Evolutionary conservation across 164 flowering plant genomes (phyloP).

Genomic region (grape (Vitis vinifera)): DNA sequence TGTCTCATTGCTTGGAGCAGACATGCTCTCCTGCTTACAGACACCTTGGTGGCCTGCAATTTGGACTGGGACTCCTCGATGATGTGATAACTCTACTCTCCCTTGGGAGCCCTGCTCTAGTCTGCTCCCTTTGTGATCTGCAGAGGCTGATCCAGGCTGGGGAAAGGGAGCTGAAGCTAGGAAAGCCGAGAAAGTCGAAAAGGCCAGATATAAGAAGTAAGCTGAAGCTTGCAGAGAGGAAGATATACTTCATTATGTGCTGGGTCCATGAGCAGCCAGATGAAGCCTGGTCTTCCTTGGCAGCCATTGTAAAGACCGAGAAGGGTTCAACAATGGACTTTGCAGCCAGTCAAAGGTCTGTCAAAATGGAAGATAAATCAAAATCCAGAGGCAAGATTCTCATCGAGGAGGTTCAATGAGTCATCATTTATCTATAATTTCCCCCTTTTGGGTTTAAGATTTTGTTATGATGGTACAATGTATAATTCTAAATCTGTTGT

Average conservation of each 20-base stretch:
- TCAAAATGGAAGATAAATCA: conserved; percentile 8
- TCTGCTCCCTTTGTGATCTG: conserved; percentile 68
- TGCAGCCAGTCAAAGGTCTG: conserved; percentile 13
- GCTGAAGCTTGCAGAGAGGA: conserved; percentile 68
- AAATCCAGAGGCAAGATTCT: conserved; percentile 37
- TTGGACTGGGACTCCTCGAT: conserved; percentile 61
- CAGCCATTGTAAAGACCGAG: conserved; percentile 50
- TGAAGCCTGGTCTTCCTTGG: conserved; percentile 73
- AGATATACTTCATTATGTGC: conserved; percentile 72
- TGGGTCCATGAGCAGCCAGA: conserved; percentile 83
- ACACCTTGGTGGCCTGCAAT: conserved; percentile 69
- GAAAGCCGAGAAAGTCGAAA: conserved; percentile 36
- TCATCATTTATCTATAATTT: neutral
- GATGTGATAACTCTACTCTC: conserved; percentile 51
- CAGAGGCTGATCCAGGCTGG: conserved; percentile 60
- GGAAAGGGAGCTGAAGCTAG: conserved; percentile 49
- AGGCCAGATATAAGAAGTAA: conserved; percentile 42
- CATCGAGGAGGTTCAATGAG: conserved; percentile 56
- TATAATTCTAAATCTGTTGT: too few species aligned
- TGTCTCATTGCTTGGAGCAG: conserved; percentile 68
- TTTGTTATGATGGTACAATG: too few species aligned
- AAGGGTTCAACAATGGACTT: conserved; percentile 33
- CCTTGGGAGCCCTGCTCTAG: conserved; percentile 56
- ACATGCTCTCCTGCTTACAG: conserved; percentile 71
- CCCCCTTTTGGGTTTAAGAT: neutral